Conservation (phyloP, 495 filamentous ascomycete species). For the Annulohypoxylon stygium region DNA sequence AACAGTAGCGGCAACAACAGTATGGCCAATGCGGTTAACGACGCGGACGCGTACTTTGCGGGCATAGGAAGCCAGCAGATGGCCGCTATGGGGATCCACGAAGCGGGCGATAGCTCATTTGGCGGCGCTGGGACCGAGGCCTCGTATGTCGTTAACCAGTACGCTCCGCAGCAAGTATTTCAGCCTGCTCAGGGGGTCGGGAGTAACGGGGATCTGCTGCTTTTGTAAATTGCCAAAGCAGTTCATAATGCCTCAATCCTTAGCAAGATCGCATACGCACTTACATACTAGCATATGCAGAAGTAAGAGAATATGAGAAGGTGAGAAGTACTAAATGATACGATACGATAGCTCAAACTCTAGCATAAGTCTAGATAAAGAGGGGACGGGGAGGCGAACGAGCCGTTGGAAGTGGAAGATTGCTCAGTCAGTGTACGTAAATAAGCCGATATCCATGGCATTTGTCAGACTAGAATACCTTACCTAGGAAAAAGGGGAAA, state of each 20-base stretch:
- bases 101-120: slow-evolving; percentile 63
- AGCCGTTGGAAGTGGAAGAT: slow-evolving; percentile 21
- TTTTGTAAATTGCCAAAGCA: slow-evolving; percentile 50
- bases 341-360: background rate
- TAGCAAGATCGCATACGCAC: background rate
- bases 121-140: slow-evolving; percentile 56
- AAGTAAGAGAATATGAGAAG: background rate
- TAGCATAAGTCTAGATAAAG: background rate
- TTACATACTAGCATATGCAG: background rate
- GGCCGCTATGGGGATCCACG: slow-evolving; percentile 73
- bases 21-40: slow-evolving; percentile 78
- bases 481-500: background rate
- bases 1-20: slow-evolving; percentile 51
- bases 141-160: slow-evolving; percentile 78
- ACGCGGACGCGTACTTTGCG: slow-evolving; percentile 89
- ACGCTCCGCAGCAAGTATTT: slow-evolving; percentile 70
- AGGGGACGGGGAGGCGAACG: background rate
- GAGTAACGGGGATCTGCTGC: slow-evolving; percentile 69
- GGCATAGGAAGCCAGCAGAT: slow-evolving; percentile 77
- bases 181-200: slow-evolving; percentile 65
- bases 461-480: slow-evolving; percentile 19
- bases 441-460: slow-evolving; percentile 13
- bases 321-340: background rate
- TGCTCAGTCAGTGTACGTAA: slow-evolving; percentile 19
- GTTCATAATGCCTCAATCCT: background rate